A percentile compares a stretch with the other conserved stretches of the same genome.
Evolutionary conservation across 768 basidiomycete species (phyloP).

Genomic region (Boletellus ananas): DNA sequence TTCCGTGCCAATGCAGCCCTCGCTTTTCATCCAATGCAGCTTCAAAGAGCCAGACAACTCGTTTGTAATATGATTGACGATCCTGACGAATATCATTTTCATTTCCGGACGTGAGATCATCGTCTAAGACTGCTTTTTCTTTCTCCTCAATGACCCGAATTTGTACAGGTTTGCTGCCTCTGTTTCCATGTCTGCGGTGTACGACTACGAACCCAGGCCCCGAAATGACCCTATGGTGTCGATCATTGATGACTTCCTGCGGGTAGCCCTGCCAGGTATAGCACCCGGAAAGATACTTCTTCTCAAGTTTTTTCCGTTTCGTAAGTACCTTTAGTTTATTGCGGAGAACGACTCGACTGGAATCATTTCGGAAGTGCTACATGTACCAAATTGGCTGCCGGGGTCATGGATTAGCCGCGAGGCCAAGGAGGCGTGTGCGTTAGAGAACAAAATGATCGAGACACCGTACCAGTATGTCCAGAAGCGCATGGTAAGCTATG

Average conservation of each 20-base stretch:
- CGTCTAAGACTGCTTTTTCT: too few relatives aligned
- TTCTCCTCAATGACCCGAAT: too few relatives aligned
- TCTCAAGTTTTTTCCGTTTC: too few relatives aligned
- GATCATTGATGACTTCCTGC: background rate
- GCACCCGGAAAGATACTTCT: background rate
- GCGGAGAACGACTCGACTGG: background rate
- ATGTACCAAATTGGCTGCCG: constrained; percentile 35
- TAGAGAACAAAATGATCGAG: too few relatives aligned
- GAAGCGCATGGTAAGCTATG: too few relatives aligned
- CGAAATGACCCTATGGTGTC: constrained; percentile 9
- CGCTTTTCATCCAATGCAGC: background rate
- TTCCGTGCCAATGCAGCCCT: background rate
- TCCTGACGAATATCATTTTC: background rate
- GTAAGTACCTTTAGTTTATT: background rate
- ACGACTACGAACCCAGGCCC: constrained; percentile 14
- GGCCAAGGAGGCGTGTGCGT: too few relatives aligned
- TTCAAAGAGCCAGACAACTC: background rate
- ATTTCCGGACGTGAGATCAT: constrained; percentile 1
- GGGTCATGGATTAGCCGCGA: too few relatives aligned
- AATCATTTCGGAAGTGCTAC: background rate
- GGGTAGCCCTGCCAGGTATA: background rate
- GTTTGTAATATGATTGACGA: background rate
- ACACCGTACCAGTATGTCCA: too few relatives aligned
- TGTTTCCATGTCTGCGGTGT: constrained; percentile 19
- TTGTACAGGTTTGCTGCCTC: constrained; percentile 27